These are phyloP conservation scores for Euphorbia corollata DNA, from an alignment of 441 rosid species.

Conservation along the genomic window DNA sequence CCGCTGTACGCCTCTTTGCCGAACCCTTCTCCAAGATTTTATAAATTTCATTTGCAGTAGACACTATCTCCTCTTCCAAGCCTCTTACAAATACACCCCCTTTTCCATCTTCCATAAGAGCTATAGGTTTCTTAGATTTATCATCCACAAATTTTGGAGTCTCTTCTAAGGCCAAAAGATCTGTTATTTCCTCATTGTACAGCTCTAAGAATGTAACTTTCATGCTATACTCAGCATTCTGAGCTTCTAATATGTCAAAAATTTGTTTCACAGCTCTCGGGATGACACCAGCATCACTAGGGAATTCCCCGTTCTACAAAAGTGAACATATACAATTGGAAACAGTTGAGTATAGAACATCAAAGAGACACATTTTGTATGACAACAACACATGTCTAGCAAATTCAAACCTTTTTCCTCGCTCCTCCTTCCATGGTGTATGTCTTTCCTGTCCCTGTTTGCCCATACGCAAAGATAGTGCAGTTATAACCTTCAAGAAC, in stretches of 20 bases:
- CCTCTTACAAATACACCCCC: conserved; percentile 98
- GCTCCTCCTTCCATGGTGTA: conserved; percentile 99
- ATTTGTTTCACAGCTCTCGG: conserved; percentile 95
- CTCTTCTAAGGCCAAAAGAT: conserved; percentile 92
- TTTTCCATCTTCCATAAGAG: conserved; percentile 99
- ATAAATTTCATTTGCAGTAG: conserved; percentile 92
- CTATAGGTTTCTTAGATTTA: conserved; percentile 89
- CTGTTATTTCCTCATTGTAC: conserved; percentile 92
- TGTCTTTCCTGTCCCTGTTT: conserved; percentile 97
- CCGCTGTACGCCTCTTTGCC: conserved; percentile 95
- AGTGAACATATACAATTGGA: conserved; percentile 22
- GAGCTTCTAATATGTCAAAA: conserved; percentile 86
- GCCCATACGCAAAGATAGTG: conserved; percentile 98
- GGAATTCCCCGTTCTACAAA: conserved; percentile 89
- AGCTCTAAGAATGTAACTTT: conserved; percentile 96
- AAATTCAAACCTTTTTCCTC: conserved; percentile 66
- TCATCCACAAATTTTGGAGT: conserved; percentile 71
- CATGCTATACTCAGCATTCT: conserved; percentile 90
- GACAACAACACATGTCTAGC: background rate
- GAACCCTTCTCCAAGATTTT: conserved; percentile 97
- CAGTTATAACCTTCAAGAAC: conserved; percentile 97
- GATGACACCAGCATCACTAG: conserved; percentile 95
- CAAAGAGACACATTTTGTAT: conserved; percentile 9
- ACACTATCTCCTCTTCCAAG: conserved; percentile 92
- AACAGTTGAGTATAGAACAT: conserved; percentile 1